phyloP scores from a whole-genome alignment of 805 yeast genomes.

The Metschnikowia lochheadii region DNA sequence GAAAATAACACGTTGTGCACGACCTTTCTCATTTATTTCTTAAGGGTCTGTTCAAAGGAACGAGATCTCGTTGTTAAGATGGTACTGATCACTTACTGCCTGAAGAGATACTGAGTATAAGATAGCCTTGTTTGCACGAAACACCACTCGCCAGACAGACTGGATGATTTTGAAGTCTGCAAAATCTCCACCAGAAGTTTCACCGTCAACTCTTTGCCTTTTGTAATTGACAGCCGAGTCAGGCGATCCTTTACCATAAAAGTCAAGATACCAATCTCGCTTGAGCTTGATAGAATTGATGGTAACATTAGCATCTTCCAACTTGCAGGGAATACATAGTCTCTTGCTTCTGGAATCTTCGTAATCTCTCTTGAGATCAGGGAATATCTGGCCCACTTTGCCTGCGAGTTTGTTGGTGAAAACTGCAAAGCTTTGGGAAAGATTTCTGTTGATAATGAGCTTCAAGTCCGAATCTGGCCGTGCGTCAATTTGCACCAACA shows the following conservation, averaged over 20 bases:
- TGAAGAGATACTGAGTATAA: conserved; percentile 29
- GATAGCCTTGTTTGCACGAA: conserved; percentile 21
- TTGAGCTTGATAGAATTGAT: conserved; percentile 36
- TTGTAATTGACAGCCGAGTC: conserved; percentile 3
- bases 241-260: conserved; percentile 14
- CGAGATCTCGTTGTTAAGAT: conserved; percentile 14
- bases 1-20: not conserved
- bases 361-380: conserved; percentile 18
- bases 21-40: too few relatives aligned
- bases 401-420: conserved; percentile 23
- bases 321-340: conserved; percentile 23
- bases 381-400: conserved; percentile 24
- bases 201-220: conserved; percentile 5
- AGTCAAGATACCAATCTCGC: conserved; percentile 30
- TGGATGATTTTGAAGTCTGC: conserved; percentile 41
- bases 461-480: conserved; percentile 26
- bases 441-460: conserved; percentile 28
- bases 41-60: conserved; percentile 13
- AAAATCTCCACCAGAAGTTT: conserved; percentile 28
- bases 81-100: conserved; percentile 26
- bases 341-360: conserved; percentile 18
- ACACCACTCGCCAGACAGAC: conserved; percentile 41
- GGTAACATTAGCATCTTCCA: conserved; percentile 25
- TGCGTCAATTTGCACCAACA: conserved; percentile 31
- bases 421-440: conserved; percentile 23